Evolutionary conservation across 163 green algal species (phyloP).

Genomic region (Trebouxia gelatinosa): DNA sequence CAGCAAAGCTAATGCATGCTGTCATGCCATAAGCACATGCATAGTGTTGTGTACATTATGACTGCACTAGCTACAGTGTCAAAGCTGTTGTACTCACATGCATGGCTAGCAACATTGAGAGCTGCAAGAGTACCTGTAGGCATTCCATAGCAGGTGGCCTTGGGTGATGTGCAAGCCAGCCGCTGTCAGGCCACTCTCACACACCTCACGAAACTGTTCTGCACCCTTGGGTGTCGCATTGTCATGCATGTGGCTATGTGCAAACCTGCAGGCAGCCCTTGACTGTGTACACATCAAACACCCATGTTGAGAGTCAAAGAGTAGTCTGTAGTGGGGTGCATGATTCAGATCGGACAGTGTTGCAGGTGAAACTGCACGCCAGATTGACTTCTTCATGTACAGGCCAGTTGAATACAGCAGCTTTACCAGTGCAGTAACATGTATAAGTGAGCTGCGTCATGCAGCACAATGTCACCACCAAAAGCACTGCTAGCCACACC

Average conservation of each 20-base stretch:
- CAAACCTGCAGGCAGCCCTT: slow-evolving; percentile 62
- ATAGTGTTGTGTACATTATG: too few relatives aligned
- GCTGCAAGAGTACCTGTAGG: slow-evolving; percentile 71
- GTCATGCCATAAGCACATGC: neutral
- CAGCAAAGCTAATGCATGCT: neutral
- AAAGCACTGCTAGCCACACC: too few relatives aligned
- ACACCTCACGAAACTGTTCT: slow-evolving; percentile 50
- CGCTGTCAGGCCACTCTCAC: slow-evolving; percentile 61
- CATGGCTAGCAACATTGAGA: too few relatives aligned
- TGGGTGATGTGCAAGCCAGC: slow-evolving; percentile 69
- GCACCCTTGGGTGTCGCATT: slow-evolving; percentile 39
- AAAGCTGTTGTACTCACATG: too few relatives aligned
- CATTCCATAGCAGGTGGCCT: slow-evolving; percentile 57
- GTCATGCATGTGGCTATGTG: slow-evolving; percentile 45
- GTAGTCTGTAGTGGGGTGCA: neutral
- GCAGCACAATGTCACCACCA: too few relatives aligned
- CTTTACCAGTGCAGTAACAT: neutral
- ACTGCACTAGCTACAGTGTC: too few relatives aligned
- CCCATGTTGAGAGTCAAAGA: neutral
- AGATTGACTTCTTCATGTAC: too few relatives aligned
- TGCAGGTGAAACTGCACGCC: too few relatives aligned
- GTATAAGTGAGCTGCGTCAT: neutral
- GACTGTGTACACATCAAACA: too few relatives aligned
- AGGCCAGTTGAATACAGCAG: neutral
- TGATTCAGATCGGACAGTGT: neutral